A percentile compares a stretch with the other conserved stretches of the same genome.
Conservation (phyloP, 208 protist species). For the Novymonas esmeraldas region DNA sequence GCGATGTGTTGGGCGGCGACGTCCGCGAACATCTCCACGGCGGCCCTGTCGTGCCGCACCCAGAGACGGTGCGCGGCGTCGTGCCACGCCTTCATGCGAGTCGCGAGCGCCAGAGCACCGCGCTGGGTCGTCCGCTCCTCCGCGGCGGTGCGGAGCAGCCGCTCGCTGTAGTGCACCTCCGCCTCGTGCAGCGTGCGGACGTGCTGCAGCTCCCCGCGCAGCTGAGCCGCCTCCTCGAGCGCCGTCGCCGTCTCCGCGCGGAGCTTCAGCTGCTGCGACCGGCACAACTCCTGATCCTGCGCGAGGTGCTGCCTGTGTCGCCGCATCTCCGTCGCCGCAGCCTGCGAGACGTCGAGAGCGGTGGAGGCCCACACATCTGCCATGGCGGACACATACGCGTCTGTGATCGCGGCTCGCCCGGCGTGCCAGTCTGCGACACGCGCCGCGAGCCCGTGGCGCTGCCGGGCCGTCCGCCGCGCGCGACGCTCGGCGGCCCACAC, state of each 20-base stretch:
- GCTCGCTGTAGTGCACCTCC: slow-evolving; percentile 12
- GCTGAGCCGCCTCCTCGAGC: slow-evolving; percentile 9
- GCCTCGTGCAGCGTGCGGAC: slow-evolving; percentile 10
- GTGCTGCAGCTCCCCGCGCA: slow-evolving; percentile 24
- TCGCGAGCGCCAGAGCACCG: not conserved
- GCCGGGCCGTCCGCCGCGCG: slow-evolving; percentile 4
- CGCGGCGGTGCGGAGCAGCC: not conserved
- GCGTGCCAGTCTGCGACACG: slow-evolving; percentile 11
- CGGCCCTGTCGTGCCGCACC: slow-evolving; percentile 1
- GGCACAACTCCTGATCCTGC: slow-evolving; percentile 9
- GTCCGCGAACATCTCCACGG: slow-evolving; percentile 5
- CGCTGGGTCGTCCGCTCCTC: slow-evolving; percentile 9
- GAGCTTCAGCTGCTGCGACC: slow-evolving; percentile 5
- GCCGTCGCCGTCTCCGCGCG: slow-evolving; percentile 2
- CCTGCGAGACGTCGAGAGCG: not conserved
- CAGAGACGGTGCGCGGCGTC: not conserved
- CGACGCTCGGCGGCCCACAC: slow-evolving; percentile 26
- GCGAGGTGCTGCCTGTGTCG: not conserved
- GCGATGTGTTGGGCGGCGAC: not conserved
- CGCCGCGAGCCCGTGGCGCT: slow-evolving; percentile 8
- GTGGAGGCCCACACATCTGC: not conserved
- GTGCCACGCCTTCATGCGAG: slow-evolving; percentile 7
- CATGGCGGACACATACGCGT: slow-evolving; percentile 6
- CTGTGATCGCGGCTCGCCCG: not conserved
- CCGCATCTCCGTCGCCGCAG: not conserved